Evolutionary conservation across 352 stramenopile genomes (phyloP), one percentile per base, ranked within the genome.

Genomic region (Thalassiosira hispida): DNA sequence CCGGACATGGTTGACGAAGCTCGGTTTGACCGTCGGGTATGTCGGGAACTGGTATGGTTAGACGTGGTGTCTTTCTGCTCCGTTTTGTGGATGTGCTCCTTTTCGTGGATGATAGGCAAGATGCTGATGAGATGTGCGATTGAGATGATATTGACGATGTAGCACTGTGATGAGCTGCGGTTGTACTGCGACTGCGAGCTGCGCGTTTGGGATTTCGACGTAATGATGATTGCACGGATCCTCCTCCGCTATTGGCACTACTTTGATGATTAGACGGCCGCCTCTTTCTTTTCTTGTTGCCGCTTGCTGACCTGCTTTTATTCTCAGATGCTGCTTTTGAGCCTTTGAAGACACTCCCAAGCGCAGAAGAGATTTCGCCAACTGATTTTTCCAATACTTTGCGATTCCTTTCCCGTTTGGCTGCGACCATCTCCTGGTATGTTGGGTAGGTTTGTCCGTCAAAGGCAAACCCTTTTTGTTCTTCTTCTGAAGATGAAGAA

Each of bases 391-490:
- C 38, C 16, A 70, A 29, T 20, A 70, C 42, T 4, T 57, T 29
- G 40, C 46, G 61, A 44, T 70, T 70, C 11, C 61, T 29, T 40
- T 57, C 25, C 14, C 61, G 38, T 23, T 70, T 70, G 42, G 61
- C 61, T 2, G 40, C 46, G 18, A 70, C 61, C 61, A 70, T 70
- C 12, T 70, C 61, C 59, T 52, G 20, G 40, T 70, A 70, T 16
- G 42, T 70, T 59, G 1, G 7, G 42, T 59, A 70, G 35, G 55
- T 38, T 55, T 70, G 27, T 9, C 61, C 61, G 27, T 70, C 38
- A 8, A 70, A 70, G 40, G 40, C 25, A 23, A 70, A 70, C 40
- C 20, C 16, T 57, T 53, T 22, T 72, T 29, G 11, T 66, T 29
- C 3, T 79, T 38, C 31, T 3, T 3, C 3, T 9, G 31, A 38